Base-by-base conservation (phyloP, 2,329 filamentous ascomycete genomes). In the Pestalotiopsis sp. region DNA sequence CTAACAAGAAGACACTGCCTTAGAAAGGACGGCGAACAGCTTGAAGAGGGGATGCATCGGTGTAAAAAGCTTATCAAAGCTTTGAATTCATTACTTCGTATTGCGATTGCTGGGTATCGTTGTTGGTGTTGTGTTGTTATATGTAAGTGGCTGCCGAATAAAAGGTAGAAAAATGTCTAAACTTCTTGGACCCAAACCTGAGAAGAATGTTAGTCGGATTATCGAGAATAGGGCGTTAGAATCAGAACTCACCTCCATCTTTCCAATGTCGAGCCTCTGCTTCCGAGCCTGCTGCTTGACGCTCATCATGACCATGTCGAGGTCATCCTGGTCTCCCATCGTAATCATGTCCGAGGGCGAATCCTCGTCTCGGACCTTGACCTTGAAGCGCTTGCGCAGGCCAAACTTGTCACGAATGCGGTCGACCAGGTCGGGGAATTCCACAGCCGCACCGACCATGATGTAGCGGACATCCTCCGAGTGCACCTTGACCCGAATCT, bases 251-350 rank as follows among this genome's bases (percentile, higher is more conserved):
- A 98, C 94, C 89, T 98, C 96, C 90, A 98, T 90, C 87, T 97
- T 98, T 66, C 93, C 94, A 84, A 94, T 92, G 71, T 97, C 95
- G 71, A 87, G 86, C 75, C 90, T 88, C 77, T 95, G 92, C 79
- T 88, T 92, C 81, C 86, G 89, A 62, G 92, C 94, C 69, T 84
- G 82, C 64, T 87, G 87, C 79, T 90, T 93, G 6, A 91, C 90
- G 61, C 85, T 87, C 79, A 88, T 87, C 66, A 98, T 86, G 36
- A 93, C 90, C 90, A 98, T 93, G 64, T 98, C 95, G 71, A 98
- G 82, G 82, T 99, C 96, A 76, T 99, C 96, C 80, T 98, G 93
- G 79, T 99, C 96, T 38, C 92, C 94, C 89, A 99, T 92, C 39
- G 95, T 98, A 77, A 99, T 97, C 92, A 98, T 95, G 77, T 98